Evolutionary conservation across 106 monocot genomes (phyloP).

Genomic region (Dendrobium nobile): DNA sequence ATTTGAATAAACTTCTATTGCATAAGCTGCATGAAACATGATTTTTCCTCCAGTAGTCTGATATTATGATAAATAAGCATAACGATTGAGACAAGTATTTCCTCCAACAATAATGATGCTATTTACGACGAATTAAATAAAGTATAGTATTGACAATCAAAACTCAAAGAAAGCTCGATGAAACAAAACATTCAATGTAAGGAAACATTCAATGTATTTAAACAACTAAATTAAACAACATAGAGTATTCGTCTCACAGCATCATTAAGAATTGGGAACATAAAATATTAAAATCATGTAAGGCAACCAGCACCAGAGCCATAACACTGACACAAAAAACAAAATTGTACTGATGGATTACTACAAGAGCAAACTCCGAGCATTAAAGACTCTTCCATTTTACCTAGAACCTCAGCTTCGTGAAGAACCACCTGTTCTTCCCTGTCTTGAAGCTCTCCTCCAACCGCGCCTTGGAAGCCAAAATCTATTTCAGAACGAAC

Average conservation of each 20-base stretch:
- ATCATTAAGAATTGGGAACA: not conserved
- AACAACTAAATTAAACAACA: not conserved
- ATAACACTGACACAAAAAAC: too few species aligned
- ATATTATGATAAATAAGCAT: too few species aligned
- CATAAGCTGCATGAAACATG: too few species aligned
- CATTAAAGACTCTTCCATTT: not conserved
- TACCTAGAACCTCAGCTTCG: slow-evolving; percentile 23
- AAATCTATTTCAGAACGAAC: too few species aligned
- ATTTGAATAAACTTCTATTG: too few species aligned
- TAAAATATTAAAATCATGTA: not conserved
- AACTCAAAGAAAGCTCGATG: not conserved
- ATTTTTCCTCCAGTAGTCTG: too few species aligned
- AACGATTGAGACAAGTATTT: too few species aligned
- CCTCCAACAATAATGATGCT: too few species aligned
- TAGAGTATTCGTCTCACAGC: not conserved
- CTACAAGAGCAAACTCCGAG: not conserved
- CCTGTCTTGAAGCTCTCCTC: slow-evolving; percentile 25
- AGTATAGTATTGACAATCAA: too few species aligned
- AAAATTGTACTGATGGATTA: too few species aligned
- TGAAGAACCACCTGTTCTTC: slow-evolving; percentile 28
- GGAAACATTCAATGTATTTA: too few species aligned
- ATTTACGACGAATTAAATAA: too few species aligned
- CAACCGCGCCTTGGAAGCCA: slow-evolving; percentile 13
- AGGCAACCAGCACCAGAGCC: not conserved
- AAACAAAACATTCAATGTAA: not conserved